Base-by-base conservation (phyloP, 768 basidiomycete species). In the Xanthoconium stramineum region DNA sequence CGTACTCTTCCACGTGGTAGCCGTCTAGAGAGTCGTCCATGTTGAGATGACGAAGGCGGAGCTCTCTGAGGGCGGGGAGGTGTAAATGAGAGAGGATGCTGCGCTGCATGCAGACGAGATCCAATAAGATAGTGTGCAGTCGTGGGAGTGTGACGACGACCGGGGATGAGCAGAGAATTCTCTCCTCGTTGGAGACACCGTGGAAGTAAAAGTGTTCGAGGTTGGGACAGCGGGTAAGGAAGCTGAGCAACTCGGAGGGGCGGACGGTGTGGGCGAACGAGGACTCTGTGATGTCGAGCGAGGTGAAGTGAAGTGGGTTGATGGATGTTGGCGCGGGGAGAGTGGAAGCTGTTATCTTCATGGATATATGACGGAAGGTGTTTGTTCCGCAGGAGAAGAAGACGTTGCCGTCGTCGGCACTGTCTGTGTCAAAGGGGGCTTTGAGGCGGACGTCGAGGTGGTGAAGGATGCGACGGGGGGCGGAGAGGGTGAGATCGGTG, bases 11-110 rank as follows among this genome's bases (percentile, higher is more conserved):
- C 7, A 55, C 42, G 15, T 71, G 65, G 30, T 83, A 72, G 15
- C 65, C 63, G 4, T 61, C 43, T 3, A 69, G 54, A 44, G 53
- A 47, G 57, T 78, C 81, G 50, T 87, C 85, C 65, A 84, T 80
- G 63, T 91, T 91, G 19, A 89, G 73, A 58, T 85, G 81, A 7
- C 81, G 75, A 56, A 91, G 84, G 64, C 78, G 79, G 39, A 91
- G 82, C 47, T 82, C 79, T 39, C 69, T 69, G 30, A 91, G 80
- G 2, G 72, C 75, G 17, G 89, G 89, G 2, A 81, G 77, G 58
- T 84, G 65, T n/a, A 91, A 69, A 52, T 77, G 78, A 0, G 87
- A 85, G 47, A 91, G 80, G 39, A 91, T 69, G 51, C 78, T 77
- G 50, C 89, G 86, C 6, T 83, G 78, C 56, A 78, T 80, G 69